Base-by-base conservation (phyloP, 2,329 filamentous ascomycete genomes). In the Huntiella moniliformis region DNA sequence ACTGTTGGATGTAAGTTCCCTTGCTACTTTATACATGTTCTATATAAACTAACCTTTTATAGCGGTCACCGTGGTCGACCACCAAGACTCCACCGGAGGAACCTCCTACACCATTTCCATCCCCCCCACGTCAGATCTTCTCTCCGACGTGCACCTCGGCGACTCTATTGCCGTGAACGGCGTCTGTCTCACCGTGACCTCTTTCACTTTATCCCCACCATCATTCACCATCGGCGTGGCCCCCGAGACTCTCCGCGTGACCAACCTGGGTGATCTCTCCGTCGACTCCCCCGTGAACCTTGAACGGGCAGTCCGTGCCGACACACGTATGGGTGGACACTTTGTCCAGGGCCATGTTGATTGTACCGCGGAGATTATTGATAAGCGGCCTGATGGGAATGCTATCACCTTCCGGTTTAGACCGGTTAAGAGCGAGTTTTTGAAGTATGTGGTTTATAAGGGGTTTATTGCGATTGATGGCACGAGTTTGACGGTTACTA, bases 291-390 rank as follows among this genome's bases (percentile, higher is more conserved):
- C 66, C 16, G 87, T 96, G 53, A 98, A 98, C 62, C 79, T 98
- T 45, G 91, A 98, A 68, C 79, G 91, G 12, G 88, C 91, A 3
- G 87, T 98, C 45, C 80, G 82, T 13, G 85, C 86, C 4, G 75
- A 82, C 56, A 95, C 88, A 39, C 83, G 91, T 46, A 96, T 98
- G 85, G 91, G 92, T 40, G 91, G 91, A 0, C 91, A 98, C 65
- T 94, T 96, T 56, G 88, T 96, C 31, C 92, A 98, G 64, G 91
- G 91, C 36, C 91, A 98, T 61, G 88, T 98, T 50, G 92, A 98
- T 62, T 88, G 85, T 8, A 77, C 80, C 35, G 91, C 88, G 0
- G 73, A 71, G 38, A 82, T 98, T 50, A 58, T 79, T 35, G 72
- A 73, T 38, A 73, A 82, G 33, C 77, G 72, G 13, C 77, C 79